Percentiles rank a stretch among this genome's conserved stretches.
Conservation (phyloP, 805 yeast genomes). For the Isabelozyma heimii region DNA sequence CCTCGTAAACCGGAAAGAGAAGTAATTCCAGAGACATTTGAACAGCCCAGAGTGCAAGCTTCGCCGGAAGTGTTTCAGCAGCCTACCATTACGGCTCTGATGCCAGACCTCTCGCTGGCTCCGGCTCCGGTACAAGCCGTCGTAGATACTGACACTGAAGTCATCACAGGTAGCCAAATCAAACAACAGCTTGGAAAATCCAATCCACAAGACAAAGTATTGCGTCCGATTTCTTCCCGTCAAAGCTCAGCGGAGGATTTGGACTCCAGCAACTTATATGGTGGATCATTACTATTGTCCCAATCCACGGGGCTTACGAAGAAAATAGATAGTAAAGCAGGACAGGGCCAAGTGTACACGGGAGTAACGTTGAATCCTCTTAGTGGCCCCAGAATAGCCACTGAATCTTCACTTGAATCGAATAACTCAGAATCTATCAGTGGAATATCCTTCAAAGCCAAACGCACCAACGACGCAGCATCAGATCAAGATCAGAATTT, state of each 20-base stretch:
- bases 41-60: background rate
- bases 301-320: conserved; percentile 42
- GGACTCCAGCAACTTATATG: conserved; percentile 30
- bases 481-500: conserved; percentile 4
- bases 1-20: background rate
- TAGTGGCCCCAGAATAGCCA: background rate
- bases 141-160: background rate
- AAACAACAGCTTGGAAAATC: background rate
- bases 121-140: background rate
- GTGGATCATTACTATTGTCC: conserved; percentile 40
- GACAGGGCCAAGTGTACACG: conserved; percentile 1
- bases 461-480: conserved; percentile 18
- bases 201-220: background rate
- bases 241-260: conserved; percentile 27
- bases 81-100: background rate
- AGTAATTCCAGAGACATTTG: background rate
- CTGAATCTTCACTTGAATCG: background rate
- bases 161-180: background rate
- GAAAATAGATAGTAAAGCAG: conserved; percentile 22
- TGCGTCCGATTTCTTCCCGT: conserved; percentile 4
- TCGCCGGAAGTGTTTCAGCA: background rate
- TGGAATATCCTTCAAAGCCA: conserved; percentile 33
- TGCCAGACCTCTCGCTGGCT: background rate
- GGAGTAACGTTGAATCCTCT: conserved; percentile 1
- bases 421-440: conserved; percentile 16